phyloP scores from a whole-genome alignment of 768 basidiomycete genomes.

The Podaxis sp. region DNA sequence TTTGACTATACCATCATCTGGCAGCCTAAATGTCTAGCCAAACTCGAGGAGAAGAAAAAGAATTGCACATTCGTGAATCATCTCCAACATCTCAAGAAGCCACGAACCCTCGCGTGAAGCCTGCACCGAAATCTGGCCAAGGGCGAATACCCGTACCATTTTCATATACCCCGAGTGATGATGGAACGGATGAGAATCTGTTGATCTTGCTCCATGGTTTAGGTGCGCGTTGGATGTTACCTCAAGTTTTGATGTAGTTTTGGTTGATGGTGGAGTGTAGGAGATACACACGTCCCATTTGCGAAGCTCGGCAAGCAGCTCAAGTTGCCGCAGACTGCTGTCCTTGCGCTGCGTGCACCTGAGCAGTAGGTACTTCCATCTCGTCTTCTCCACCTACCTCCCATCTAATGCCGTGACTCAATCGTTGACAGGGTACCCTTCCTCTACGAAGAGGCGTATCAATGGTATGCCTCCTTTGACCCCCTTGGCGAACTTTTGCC shows the following conservation, averaged over 20 bases:
- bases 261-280: slow-evolving; percentile 32
- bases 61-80: slow-evolving; percentile 34
- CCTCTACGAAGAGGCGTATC: slow-evolving; percentile 74
- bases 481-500: slow-evolving; percentile 68
- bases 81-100: slow-evolving; percentile 13
- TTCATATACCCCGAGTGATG: slow-evolving; percentile 69
- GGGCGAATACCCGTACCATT: slow-evolving; percentile 53
- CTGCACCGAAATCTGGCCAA: slow-evolving; percentile 35
- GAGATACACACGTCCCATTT: slow-evolving; percentile 82
- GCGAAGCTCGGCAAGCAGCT: slow-evolving; percentile 66
- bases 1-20: not conserved
- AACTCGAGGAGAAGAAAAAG: slow-evolving; percentile 6
- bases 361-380: slow-evolving; percentile 50
- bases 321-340: slow-evolving; percentile 87
- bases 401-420: not conserved
- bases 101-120: slow-evolving; percentile 41
- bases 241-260: not conserved
- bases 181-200: slow-evolving; percentile 85
- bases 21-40: not conserved
- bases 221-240: slow-evolving; percentile 40
- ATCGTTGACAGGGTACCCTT: slow-evolving; percentile 60
- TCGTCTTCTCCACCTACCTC: not conserved
- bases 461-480: slow-evolving; percentile 88
- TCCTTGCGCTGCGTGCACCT: slow-evolving; percentile 77
- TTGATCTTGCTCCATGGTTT: slow-evolving; percentile 84